Conservation (phyloP, 768 basidiomycete species). For the Hypsizygus marmoreus region DNA sequence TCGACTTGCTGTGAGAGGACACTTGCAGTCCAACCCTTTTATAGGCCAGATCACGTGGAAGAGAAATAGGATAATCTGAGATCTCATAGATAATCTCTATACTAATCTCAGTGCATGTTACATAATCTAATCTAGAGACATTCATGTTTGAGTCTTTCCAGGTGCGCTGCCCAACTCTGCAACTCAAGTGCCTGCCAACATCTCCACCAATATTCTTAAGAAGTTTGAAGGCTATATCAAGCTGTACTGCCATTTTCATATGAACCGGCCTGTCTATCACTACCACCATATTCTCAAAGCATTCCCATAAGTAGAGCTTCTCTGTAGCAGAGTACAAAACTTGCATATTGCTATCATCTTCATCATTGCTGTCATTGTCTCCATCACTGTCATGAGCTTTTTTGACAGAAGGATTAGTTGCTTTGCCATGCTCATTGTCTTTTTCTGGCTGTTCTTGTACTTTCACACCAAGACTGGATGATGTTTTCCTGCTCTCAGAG, state of each 20-base stretch:
- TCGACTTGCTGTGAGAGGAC: too few species aligned
- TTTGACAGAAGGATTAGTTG: too few species aligned
- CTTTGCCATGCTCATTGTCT: too few species aligned
- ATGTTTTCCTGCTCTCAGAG: not conserved
- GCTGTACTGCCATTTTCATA: not conserved
- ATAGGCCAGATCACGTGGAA: too few species aligned
- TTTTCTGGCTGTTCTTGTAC: not conserved
- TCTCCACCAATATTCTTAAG: not conserved
- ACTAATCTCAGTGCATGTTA: too few species aligned
- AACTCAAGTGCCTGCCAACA: not conserved
- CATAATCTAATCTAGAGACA: slow-evolving; percentile 1
- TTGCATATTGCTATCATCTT: not conserved
- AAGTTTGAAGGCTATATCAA: not conserved
- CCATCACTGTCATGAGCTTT: not conserved
- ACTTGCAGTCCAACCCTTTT: too few species aligned
- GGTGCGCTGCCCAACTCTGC: not conserved
- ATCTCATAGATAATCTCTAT: too few species aligned
- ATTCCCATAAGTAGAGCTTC: not conserved
- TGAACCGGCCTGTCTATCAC: not conserved
- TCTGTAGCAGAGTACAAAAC: not conserved
- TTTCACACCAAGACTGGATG: not conserved
- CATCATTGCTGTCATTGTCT: not conserved
- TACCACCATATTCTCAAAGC: not conserved
- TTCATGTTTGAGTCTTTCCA: slow-evolving; percentile 1
- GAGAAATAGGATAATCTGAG: too few species aligned